Evolutionary conservation across 1,284 basidiomycete genomes (phyloP).

Genomic region (Ceratobasidium sp.): DNA sequence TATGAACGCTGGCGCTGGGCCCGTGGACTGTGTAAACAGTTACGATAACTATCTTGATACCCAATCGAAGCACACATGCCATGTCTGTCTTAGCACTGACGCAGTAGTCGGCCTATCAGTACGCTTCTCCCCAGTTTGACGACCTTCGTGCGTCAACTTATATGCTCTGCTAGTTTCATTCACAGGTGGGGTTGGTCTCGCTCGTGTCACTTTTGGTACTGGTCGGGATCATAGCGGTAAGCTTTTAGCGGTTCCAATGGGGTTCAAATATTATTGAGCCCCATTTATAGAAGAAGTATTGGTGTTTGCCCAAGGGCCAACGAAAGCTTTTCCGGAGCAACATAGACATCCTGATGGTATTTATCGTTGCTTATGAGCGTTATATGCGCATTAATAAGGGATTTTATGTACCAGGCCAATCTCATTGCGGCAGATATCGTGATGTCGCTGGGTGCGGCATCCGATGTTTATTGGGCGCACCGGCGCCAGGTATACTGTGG

Average conservation of each 20-base stretch:
- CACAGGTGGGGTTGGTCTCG: constrained; percentile 7
- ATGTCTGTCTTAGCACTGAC: constrained; percentile 17
- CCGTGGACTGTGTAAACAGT: background rate
- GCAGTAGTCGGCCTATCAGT: constrained; percentile 23
- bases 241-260: background rate
- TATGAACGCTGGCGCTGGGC: background rate
- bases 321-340: constrained; percentile 14
- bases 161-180: constrained; percentile 2
- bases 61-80: background rate
- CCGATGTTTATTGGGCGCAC: constrained; percentile 11
- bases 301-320: background rate
- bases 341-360: constrained; percentile 25
- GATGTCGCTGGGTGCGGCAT: constrained; percentile 11
- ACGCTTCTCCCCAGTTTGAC: background rate
- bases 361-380: background rate
- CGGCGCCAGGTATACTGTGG: constrained; percentile 16
- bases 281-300: background rate
- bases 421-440: constrained; percentile 3
- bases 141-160: background rate
- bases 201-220: background rate
- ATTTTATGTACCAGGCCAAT: background rate
- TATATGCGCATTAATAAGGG: background rate
- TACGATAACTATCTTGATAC: background rate
- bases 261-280: background rate
- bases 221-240: background rate